These are phyloP conservation scores for Heterobasidion annosum DNA, from an alignment of 1,284 basidiomycete genomes.

Conservation along the genomic window DNA sequence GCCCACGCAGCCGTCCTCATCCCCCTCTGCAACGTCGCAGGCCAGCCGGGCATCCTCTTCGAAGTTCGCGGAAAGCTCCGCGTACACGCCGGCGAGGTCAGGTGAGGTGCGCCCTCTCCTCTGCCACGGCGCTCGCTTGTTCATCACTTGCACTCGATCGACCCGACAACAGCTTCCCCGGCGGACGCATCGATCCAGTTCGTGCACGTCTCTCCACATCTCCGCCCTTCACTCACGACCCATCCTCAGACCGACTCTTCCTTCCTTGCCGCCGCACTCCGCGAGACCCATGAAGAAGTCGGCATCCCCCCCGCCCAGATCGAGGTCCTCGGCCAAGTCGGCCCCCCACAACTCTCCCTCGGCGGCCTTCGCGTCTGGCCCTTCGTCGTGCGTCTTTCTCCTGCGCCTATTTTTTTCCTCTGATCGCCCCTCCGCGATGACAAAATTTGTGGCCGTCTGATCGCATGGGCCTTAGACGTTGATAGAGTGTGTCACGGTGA, in stretches of 20 bases:
- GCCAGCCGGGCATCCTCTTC: slow-evolving; percentile 56
- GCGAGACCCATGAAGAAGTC: slow-evolving; percentile 70
- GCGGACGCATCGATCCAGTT: slow-evolving; percentile 63
- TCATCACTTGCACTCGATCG: not conserved
- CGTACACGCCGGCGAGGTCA: slow-evolving; percentile 69
- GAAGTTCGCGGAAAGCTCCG: slow-evolving; percentile 66
- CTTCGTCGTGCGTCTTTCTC: slow-evolving; percentile 48
- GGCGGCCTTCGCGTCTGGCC: slow-evolving; percentile 63
- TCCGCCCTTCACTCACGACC: not conserved
- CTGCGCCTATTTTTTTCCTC: not conserved
- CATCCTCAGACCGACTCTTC: slow-evolving; percentile 40
- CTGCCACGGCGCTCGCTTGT: too few species aligned
- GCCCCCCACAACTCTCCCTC: slow-evolving; percentile 52
- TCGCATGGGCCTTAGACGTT: not conserved
- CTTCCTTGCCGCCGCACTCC: slow-evolving; percentile 47
- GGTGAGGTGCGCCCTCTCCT: slow-evolving; percentile 37
- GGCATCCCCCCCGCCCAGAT: slow-evolving; percentile 49
- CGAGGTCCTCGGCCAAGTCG: slow-evolving; percentile 56
- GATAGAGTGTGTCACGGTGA: too few species aligned
- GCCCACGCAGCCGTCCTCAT: slow-evolving; percentile 61
- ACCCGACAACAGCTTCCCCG: slow-evolving; percentile 57
- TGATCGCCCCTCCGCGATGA: not conserved
- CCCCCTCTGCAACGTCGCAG: slow-evolving; percentile 65
- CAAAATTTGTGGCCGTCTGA: too few species aligned
- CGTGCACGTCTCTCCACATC: slow-evolving; percentile 10